Conservation (phyloP, 345 rosid species). For the Euphorbia pulcherrima region DNA sequence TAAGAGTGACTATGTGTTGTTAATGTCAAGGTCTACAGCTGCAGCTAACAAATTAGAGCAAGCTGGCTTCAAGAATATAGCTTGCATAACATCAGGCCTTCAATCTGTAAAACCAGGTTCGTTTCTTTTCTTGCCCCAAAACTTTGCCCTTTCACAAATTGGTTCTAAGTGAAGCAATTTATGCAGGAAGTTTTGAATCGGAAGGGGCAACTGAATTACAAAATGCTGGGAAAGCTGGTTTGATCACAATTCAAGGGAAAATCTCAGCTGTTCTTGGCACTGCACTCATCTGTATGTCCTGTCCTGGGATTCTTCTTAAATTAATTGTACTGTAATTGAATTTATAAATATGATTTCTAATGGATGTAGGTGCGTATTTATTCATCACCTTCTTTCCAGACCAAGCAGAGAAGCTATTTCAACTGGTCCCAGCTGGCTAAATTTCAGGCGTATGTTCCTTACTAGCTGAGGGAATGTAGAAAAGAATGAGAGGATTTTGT, state of each 20-base stretch:
- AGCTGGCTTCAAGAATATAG: constrained; percentile 68
- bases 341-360: not conserved
- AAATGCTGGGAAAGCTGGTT: constrained; percentile 90
- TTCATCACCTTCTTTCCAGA: constrained; percentile 86
- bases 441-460: constrained; percentile 12
- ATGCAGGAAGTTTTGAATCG: constrained; percentile 70
- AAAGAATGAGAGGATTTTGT: not conserved
- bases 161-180: not conserved
- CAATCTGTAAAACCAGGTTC: constrained; percentile 82
- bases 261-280: constrained; percentile 92
- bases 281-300: constrained; percentile 74
- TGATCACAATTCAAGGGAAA: constrained; percentile 80
- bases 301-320: not conserved
- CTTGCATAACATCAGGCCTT: constrained; percentile 83
- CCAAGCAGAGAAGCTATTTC: constrained; percentile 74
- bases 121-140: not conserved
- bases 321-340: not conserved
- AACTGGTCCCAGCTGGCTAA: constrained; percentile 49
- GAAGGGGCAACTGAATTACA: constrained; percentile 65
- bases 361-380: constrained; percentile 69
- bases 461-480: not conserved
- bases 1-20: too few relatives aligned
- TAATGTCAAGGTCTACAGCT: constrained; percentile 65
- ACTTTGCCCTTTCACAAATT: not conserved
- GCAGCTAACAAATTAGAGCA: constrained; percentile 72